Evolutionary conservation across 306 rosid species (phyloP).

Genomic region (Acacia acuminata): DNA sequence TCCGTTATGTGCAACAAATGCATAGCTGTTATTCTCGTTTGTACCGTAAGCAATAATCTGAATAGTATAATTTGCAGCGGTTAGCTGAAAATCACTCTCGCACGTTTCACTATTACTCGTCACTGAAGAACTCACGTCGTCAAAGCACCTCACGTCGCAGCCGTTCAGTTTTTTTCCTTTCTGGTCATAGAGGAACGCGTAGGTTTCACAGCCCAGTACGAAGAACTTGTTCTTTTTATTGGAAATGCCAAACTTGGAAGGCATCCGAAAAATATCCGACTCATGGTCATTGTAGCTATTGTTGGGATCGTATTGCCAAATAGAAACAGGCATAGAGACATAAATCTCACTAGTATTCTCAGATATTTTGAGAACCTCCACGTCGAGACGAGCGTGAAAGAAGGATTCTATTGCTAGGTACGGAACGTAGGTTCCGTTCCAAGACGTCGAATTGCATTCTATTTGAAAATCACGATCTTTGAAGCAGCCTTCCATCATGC

Average conservation of each 20-base stretch:
- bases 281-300: no score
- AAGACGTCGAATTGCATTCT: no score
- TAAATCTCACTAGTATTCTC: not conserved
- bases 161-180: not conserved
- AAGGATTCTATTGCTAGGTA: not conserved
- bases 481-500: not conserved
- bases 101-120: not conserved
- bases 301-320: not conserved
- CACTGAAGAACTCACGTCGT: no score
- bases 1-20: not conserved
- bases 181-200: not conserved
- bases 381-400: accelerated
- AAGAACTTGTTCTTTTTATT: not conserved
- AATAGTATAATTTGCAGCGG: not conserved
- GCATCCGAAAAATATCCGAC: not conserved
- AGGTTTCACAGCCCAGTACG: not conserved
- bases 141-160: not conserved
- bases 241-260: not conserved
- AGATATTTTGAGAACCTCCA: not conserved
- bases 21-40: not conserved
- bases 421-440: not conserved
- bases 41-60: no score
- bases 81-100: not conserved
- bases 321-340: not conserved
- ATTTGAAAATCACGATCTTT: not conserved